A percentile compares a stretch with the other conserved stretches of the same genome.
Conservation (phyloP, 2,329 filamentous ascomycete species). For the Karstenula rhodostoma region DNA sequence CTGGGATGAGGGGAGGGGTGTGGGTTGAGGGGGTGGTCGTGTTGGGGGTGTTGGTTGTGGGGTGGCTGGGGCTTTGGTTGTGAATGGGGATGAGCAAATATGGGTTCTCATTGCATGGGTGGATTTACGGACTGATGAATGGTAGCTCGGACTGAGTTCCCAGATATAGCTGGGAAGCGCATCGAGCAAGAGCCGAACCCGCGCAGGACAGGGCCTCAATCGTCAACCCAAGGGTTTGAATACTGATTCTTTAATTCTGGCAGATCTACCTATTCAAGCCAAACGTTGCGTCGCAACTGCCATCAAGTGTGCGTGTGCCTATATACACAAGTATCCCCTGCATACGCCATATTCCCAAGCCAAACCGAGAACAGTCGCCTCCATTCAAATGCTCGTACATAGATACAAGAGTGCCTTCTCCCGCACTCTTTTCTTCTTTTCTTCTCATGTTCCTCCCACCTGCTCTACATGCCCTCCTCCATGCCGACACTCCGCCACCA, state of each 20-base stretch:
- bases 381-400: not conserved
- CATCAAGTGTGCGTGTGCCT: not conserved
- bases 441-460: not conserved
- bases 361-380: not conserved
- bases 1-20: constrained; percentile 14
- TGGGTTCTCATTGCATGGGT: not conserved
- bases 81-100: constrained; percentile 19
- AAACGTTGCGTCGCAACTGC: not conserved
- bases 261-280: not conserved
- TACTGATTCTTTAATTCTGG: not conserved
- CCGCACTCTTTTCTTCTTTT: not conserved
- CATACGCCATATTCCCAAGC: not conserved
- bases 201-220: not conserved
- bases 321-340: not conserved
- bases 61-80: constrained; percentile 27
- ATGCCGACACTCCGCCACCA: constrained; percentile 61
- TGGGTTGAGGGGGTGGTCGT: constrained; percentile 26
- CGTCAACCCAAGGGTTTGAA: not conserved
- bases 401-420: constrained; percentile 3
- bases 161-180: not conserved
- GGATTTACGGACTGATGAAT: no score
- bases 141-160: no score
- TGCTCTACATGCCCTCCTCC: constrained; percentile 56
- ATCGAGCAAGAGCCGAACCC: not conserved
- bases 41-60: constrained; percentile 22